These are phyloP conservation scores for Botrytis aclada DNA, from an alignment of 2,329 filamentous ascomycete genomes.

Conservation along the genomic window DNA sequence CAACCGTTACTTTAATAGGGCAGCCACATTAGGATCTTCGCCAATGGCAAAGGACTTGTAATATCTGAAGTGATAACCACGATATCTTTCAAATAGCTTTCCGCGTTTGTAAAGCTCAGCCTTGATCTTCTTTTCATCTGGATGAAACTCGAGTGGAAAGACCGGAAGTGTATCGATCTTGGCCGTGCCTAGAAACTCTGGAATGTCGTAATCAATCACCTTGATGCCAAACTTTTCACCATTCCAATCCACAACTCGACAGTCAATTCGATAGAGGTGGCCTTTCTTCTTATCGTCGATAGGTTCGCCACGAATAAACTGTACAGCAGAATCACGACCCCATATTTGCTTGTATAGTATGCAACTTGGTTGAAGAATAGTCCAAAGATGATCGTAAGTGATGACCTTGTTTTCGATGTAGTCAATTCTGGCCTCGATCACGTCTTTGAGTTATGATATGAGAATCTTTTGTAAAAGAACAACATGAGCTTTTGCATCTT, in stretches of 20 bases:
- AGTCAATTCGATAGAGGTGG: slow-evolving; percentile 41
- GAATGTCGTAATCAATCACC: slow-evolving; percentile 39
- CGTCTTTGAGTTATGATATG: slow-evolving; percentile 49
- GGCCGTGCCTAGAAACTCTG: slow-evolving; percentile 45
- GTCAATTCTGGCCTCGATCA: slow-evolving; percentile 50
- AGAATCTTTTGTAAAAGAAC: slow-evolving; percentile 48
- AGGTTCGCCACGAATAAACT: slow-evolving; percentile 36
- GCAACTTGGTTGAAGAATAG: slow-evolving; percentile 50
- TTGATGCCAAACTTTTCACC: slow-evolving; percentile 47
- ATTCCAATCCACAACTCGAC: slow-evolving; percentile 48
- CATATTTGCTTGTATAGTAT: slow-evolving; percentile 42
- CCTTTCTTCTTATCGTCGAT: slow-evolving; percentile 38
- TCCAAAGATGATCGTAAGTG: slow-evolving; percentile 52
- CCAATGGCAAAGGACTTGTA: slow-evolving; percentile 36
- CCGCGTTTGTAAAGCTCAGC: slow-evolving; percentile 43
- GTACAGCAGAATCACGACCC: slow-evolving; percentile 42
- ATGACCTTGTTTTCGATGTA: slow-evolving; percentile 53
- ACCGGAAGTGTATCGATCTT: slow-evolving; percentile 44
- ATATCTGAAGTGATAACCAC: slow-evolving; percentile 48
- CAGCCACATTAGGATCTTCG: not conserved
- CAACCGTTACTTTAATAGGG: slow-evolving; percentile 27
- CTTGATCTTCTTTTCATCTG: slow-evolving; percentile 40
- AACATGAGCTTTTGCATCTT: slow-evolving; percentile 46
- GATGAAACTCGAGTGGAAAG: slow-evolving; percentile 47
- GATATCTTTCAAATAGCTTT: slow-evolving; percentile 45